Conservation (phyloP, 2,329 filamentous ascomycete genomes). For the Didymellaceae sp. region DNA sequence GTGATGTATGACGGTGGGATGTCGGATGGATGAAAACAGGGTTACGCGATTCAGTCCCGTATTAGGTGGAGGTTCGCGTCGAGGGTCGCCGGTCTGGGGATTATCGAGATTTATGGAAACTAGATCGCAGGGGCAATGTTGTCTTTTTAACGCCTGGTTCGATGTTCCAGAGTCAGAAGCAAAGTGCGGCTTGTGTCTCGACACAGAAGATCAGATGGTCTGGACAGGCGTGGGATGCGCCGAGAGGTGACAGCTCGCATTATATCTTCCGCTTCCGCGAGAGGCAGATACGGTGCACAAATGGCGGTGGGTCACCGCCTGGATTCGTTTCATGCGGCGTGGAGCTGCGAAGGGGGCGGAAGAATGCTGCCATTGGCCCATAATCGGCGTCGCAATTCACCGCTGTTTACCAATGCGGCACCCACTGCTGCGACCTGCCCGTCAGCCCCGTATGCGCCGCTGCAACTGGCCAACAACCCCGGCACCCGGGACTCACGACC, state of each 20-base stretch:
- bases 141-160: slow-evolving; percentile 15
- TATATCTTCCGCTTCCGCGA: slow-evolving; percentile 39
- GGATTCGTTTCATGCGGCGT: slow-evolving; percentile 38
- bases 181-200: slow-evolving; percentile 32
- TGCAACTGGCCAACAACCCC: slow-evolving; percentile 28
- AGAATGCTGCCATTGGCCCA: slow-evolving; percentile 28
- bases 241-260: slow-evolving; percentile 34
- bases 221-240: slow-evolving; percentile 29
- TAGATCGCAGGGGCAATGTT: slow-evolving; percentile 18
- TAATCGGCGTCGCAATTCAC: slow-evolving; percentile 26
- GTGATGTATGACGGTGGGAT: slow-evolving; percentile 38
- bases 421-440: slow-evolving; percentile 30
- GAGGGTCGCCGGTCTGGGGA: slow-evolving; percentile 13
- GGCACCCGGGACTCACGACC: slow-evolving; percentile 35
- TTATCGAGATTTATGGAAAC: slow-evolving; percentile 17
- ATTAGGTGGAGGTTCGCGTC: slow-evolving; percentile 20
- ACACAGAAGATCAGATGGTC: slow-evolving; percentile 39
- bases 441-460: slow-evolving; percentile 30
- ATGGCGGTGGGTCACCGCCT: slow-evolving; percentile 39
- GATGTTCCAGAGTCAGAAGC: slow-evolving; percentile 39
- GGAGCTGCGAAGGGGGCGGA: slow-evolving; percentile 30
- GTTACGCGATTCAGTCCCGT: slow-evolving; percentile 25
- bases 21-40: slow-evolving; percentile 24
- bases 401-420: slow-evolving; percentile 32
- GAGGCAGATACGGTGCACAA: slow-evolving; percentile 20